phyloP scores from a whole-genome alignment of 495 filamentous ascomycete species.

The Diplogelasinospora grovesii region DNA sequence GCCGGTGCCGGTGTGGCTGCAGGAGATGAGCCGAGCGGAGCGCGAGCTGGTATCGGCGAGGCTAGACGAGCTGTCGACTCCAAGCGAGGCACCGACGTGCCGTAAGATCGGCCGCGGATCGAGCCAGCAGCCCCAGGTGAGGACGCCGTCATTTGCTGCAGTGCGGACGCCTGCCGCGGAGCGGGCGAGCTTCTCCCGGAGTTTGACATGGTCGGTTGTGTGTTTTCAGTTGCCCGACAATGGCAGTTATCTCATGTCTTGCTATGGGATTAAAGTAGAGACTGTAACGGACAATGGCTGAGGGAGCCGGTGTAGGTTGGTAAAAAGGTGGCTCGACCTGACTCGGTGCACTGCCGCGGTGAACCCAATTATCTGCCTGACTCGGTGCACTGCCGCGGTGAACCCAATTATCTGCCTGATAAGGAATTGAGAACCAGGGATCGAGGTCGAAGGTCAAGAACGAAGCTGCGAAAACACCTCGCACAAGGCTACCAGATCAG shows the following conservation, averaged over 20 bases:
- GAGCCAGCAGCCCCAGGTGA: slow-evolving; percentile 38
- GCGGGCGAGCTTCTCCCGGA: slow-evolving; percentile 27
- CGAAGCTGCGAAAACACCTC: no score
- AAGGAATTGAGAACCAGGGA: no score
- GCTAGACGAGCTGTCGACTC: slow-evolving; percentile 66
- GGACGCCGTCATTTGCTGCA: slow-evolving; percentile 36
- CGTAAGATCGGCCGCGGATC: slow-evolving; percentile 32
- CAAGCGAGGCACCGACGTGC: slow-evolving; percentile 49
- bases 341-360: no score
- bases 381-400: no score
- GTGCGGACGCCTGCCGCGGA: slow-evolving; percentile 21
- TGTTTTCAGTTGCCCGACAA: background rate
- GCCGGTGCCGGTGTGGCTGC: slow-evolving; percentile 7
- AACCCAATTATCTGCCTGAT: no score
- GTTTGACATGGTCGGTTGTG: slow-evolving; percentile 29
- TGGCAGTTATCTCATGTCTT: slow-evolving; percentile 15
- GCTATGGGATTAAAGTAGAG: background rate
- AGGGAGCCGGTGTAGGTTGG: background rate
- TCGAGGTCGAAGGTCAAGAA: no score
- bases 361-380: no score
- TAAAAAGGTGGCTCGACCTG: no score
- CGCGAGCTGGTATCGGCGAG: slow-evolving; percentile 54
- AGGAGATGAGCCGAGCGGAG: slow-evolving; percentile 6
- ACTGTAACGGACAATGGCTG: background rate
- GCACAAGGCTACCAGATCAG: no score